A percentile compares a stretch with the other conserved stretches of the same genome.
phyloP scores from a whole-genome alignment of 108 stramenopile species.

The Seminavis robusta region DNA sequence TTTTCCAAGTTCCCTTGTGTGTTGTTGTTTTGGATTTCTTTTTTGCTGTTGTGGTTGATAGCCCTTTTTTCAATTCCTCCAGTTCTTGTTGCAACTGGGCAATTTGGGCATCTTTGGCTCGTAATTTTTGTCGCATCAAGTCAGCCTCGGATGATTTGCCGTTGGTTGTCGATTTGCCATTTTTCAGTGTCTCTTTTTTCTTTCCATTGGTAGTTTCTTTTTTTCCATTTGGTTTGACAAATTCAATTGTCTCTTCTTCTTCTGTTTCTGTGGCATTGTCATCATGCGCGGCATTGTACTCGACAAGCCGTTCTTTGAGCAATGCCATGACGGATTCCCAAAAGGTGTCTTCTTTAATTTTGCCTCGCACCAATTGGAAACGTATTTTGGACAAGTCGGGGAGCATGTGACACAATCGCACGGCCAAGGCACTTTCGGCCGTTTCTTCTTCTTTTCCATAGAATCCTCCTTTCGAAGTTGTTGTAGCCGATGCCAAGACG shows the following conservation, averaged over 20 bases:
- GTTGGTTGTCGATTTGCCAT: neutral
- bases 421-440: slow-evolving; percentile 5
- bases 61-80: slow-evolving; percentile 1
- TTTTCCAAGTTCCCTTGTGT: slow-evolving; percentile 54
- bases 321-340: slow-evolving; percentile 27
- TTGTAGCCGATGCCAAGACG: no score
- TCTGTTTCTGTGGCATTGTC: neutral
- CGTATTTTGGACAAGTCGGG: slow-evolving; percentile 20
- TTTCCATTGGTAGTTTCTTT: neutral
- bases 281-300: slow-evolving; percentile 4
- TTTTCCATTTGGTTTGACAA: neutral
- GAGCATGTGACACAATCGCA: slow-evolving; percentile 2
- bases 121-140: neutral
- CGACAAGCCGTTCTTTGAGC: slow-evolving; percentile 15
- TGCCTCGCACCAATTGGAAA: slow-evolving; percentile 26
- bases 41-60: neutral
- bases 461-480: no score
- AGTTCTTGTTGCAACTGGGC: slow-evolving; percentile 2
- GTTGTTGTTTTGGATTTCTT: neutral
- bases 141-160: neutral
- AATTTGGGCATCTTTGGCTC: slow-evolving; percentile 11
- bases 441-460: slow-evolving; percentile 10
- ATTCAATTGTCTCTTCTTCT: no score
- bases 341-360: slow-evolving; percentile 35
- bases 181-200: neutral